phyloP scores from a whole-genome alignment of 2,329 filamentous ascomycete genomes.

The Aspergillus cejpii region DNA sequence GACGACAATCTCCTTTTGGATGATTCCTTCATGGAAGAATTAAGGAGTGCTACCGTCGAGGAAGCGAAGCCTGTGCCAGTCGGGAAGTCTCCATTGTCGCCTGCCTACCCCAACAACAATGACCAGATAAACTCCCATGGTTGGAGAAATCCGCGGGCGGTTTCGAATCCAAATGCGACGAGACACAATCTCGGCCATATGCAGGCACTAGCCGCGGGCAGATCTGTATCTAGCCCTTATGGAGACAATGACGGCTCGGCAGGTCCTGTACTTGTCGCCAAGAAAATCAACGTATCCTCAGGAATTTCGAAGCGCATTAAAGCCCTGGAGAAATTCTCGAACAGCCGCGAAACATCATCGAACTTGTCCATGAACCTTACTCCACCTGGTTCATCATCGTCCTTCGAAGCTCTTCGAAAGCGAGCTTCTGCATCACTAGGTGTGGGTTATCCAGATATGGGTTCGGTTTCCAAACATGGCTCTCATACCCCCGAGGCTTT shows the following conservation, averaged over 20 bases:
- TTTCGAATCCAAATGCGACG: conserved; percentile 36
- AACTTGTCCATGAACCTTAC: conserved; percentile 31
- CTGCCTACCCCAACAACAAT: conserved; percentile 48
- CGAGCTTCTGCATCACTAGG: conserved; percentile 35
- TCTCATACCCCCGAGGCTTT: conserved; percentile 25
- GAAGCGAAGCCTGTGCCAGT: conserved; percentile 75
- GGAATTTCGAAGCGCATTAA: conserved; percentile 94
- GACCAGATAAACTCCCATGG: conserved; percentile 24
- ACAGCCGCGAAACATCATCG: conserved; percentile 39
- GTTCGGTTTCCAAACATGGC: conserved; percentile 22
- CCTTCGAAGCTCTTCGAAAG: conserved; percentile 49
- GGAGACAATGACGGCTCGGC: conserved; percentile 26
- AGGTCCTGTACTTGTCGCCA: conserved; percentile 50
- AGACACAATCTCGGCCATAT: conserved; percentile 23
- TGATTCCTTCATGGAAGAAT: conserved; percentile 76
- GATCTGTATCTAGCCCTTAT: conserved; percentile 38
- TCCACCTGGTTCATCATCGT: conserved; percentile 53
- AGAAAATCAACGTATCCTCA: conserved; percentile 76
- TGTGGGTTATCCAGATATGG: conserved; percentile 20
- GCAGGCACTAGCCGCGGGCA: conserved; percentile 28
- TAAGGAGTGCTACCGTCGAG: conserved; percentile 72
- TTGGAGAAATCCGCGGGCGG: conserved; percentile 35
- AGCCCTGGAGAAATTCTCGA: conserved; percentile 71
- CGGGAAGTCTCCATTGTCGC: conserved; percentile 73
- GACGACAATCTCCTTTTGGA: conserved; percentile 48